Evolutionary conservation across 1,284 basidiomycete genomes (phyloP), one percentile per base, ranked within the genome.

Genomic region (Ganoderma sinense): DNA sequence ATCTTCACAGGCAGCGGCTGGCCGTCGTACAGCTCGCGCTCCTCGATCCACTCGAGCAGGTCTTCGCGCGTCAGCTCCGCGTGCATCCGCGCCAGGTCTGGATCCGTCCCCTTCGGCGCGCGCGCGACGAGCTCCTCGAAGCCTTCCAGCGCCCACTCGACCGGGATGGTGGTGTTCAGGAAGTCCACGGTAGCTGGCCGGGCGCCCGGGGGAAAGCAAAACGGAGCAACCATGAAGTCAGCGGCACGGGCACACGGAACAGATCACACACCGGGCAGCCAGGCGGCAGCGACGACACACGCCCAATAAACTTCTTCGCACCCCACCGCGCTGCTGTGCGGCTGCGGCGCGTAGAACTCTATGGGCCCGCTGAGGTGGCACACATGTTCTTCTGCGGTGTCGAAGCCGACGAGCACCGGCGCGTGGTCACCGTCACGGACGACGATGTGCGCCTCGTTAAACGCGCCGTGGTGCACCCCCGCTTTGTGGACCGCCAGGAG

Each of bases 21-120:
- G 7, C 68, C 68, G 60, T 69, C 68, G 64, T 69, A 69, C 51
- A 69, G 64, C 64, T 69, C 68, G 64, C 68, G 68, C 68, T 69
- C 68, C 53, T 69, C 68, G 41, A 69, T 65, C 69, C 69, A 69
- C 69, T 69, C 69, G 48, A 66, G 65, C 33, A 69, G 61, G 65
- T 69, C 65, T 56, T 69, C 65, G 36, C 64, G 65, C 41, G 69
- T 69, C 8, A 67, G 61, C 65, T 69, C 69, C 18, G 69, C 69
- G 16, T 66, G 65, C 65, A 66, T 66, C n/a, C 69, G 53, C 29
- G 69, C 65, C 20, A 66, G 62, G 55, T 66, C 65, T n/a, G 69
- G 69, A 45, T 67, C 65, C 20, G 65, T 66, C 40, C 69, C 68
- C 26, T 69, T 69, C 29, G 69, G 69, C 36, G 69, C 69, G 23